phyloP scores from a whole-genome alignment of 176 grass and related monocot genomes.

The Eragrostis nindensis region DNA sequence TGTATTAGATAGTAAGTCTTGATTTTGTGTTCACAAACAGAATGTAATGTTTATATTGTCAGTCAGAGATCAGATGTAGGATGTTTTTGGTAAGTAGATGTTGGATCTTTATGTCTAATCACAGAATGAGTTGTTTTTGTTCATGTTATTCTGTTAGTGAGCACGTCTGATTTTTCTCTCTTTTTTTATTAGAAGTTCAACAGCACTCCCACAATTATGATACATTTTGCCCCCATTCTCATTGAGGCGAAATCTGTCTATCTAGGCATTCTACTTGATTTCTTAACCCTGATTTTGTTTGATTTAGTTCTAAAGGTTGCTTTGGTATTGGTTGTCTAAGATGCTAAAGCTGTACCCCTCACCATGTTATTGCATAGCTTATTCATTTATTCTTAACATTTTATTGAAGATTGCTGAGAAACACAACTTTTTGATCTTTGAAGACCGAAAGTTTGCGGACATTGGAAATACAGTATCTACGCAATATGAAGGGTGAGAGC shows the following conservation, averaged over 20 bases:
- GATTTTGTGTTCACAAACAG: slow-evolving; percentile 66
- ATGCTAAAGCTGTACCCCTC: neutral
- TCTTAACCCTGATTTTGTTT: neutral
- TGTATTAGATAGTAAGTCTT: slow-evolving; percentile 54
- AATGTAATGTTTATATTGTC: neutral
- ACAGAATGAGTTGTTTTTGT: too few relatives aligned
- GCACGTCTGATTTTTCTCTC: too few relatives aligned
- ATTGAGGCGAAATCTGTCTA: too few relatives aligned
- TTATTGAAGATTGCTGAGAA: slow-evolving; percentile 82
- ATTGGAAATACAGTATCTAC: slow-evolving; percentile 92
- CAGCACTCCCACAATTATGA: too few relatives aligned
- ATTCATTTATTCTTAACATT: slow-evolving; percentile 3
- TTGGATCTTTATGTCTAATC: too few relatives aligned
- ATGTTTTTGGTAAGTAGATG: too few relatives aligned
- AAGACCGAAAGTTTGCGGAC: slow-evolving; percentile 92
- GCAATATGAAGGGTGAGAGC: slow-evolving; percentile 92
- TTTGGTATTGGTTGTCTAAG: neutral
- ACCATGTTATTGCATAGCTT: neutral
- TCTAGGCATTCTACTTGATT: too few relatives aligned
- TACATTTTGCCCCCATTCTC: too few relatives aligned
- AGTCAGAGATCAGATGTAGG: too few relatives aligned
- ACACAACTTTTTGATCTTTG: slow-evolving; percentile 88
- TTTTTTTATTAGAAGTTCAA: too few relatives aligned
- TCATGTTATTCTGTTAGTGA: too few relatives aligned
- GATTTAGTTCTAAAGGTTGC: neutral